A percentile compares a stretch with the other conserved stretches of the same genome.
These are phyloP conservation scores for Trichothecium roseum DNA, from an alignment of 2,329 filamentous ascomycete species.

Conservation along the genomic window DNA sequence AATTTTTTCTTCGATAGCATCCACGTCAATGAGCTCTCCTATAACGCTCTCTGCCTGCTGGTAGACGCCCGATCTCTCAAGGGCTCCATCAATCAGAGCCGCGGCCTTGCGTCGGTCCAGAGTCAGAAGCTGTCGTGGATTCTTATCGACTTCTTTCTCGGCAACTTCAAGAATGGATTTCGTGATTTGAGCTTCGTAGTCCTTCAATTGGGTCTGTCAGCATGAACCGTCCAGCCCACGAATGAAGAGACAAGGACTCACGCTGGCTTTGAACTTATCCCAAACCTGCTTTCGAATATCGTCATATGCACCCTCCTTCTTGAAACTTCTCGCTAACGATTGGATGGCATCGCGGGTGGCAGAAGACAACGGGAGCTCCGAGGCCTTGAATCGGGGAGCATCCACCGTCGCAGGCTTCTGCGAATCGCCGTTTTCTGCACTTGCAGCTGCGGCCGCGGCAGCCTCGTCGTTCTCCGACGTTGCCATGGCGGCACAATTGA, in stretches of 20 bases:
- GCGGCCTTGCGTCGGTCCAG: slow-evolving; percentile 65
- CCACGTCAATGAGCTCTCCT: slow-evolving; percentile 55
- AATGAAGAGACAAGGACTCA: slow-evolving; percentile 26
- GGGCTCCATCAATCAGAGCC: slow-evolving; percentile 65
- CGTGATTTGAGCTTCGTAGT: slow-evolving; percentile 58
- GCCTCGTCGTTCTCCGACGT: neutral
- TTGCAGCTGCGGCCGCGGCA: neutral
- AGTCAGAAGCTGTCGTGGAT: slow-evolving; percentile 59
- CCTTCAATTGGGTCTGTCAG: slow-evolving; percentile 29
- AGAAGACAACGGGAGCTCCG: slow-evolving; percentile 63
- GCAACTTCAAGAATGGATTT: slow-evolving; percentile 59
- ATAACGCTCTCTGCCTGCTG: slow-evolving; percentile 59
- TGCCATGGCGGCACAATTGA: slow-evolving; percentile 1
- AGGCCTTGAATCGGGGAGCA: slow-evolving; percentile 53
- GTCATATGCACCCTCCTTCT: slow-evolving; percentile 80
- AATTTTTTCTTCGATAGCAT: slow-evolving; percentile 58
- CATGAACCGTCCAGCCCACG: neutral
- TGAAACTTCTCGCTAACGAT: slow-evolving; percentile 67
- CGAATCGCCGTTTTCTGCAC: too few relatives aligned
- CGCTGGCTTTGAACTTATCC: slow-evolving; percentile 62
- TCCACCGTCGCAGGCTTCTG: slow-evolving; percentile 1
- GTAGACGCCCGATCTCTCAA: slow-evolving; percentile 68
- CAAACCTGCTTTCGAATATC: slow-evolving; percentile 66
- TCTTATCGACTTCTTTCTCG: slow-evolving; percentile 64
- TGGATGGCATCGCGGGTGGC: slow-evolving; percentile 67